Base-by-base conservation (phyloP, 768 basidiomycete genomes). In the Butyriboletus loyo region DNA sequence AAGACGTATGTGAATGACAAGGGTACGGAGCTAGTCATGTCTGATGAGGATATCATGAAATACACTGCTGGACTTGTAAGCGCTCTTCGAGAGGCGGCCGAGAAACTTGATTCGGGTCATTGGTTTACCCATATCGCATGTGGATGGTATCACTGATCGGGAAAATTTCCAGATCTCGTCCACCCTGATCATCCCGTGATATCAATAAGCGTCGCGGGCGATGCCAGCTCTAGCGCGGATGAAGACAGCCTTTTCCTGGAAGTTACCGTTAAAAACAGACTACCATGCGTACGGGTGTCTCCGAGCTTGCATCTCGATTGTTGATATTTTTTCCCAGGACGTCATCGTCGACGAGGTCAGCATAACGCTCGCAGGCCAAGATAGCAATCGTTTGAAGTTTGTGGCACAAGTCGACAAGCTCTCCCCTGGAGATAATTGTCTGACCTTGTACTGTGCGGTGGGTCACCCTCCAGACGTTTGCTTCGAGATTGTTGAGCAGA, bases 391-490 rank as follows among this genome's bases (percentile, higher is more conserved):
- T 48, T 73, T 87, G 40, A 78, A 72, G 56, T 94, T 87, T 60
- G 70, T 74, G 2, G 58, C 74, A 1, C 66, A 73, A 4, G 60
- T 71, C 0, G 61, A 74, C 19, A 66, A 63, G 3, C 70, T 96
- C 24, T 62, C 72, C 1, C 75, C 86, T 0, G 94, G 93, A 7
- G 71, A 72, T 42, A 87, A 83, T 21, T 57, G 63, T 1, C 59
- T 89, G 34, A 79, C 72, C 0, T 66, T 92, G 36, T 85, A 81
- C 60, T 94, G 87, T 63, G 79, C 88, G 8, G 94, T 95, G 67
- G 59, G 88, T 70, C 36, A 49, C 41, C 27, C 2, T 31, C 49
- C 35, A 7, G 9, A 28, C 15, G 14, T 30, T 34, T 42, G 7
- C 8, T 54, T 15, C 30, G 19, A 43, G n/a, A 40, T 40, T 44